Evolutionary conservation across 495 filamentous ascomycete species (phyloP), one percentile per base, ranked within the genome.

Genomic region (Hamigera avellanea): DNA sequence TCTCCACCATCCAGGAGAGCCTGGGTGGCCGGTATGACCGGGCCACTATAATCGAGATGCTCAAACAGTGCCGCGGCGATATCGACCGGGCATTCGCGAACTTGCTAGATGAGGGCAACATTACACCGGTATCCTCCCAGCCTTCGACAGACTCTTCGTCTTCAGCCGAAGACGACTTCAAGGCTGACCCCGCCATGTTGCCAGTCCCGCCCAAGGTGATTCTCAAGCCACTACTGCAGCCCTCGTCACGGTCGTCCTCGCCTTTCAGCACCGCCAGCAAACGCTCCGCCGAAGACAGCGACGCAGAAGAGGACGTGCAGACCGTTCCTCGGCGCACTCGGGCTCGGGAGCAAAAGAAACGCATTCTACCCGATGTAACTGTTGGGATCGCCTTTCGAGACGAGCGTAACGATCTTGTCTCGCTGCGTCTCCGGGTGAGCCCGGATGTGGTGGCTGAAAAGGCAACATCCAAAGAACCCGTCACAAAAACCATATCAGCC

Each of bases 31-130:
- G 67, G 18, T 67, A 64, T 15, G 67, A 75, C 42, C 65, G 68
- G 10, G 62, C 51, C 5, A 63, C 67, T 14, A 75, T 82, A 34
- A 60, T 69, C 12, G 67, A 73, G 40, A 67, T 69, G 37, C 60
- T 83, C 15, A 64, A 79, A 40, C 63, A 74, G 40, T 72, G 64
- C 29, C 72, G 71, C 26, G 76, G 79, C 17, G 69, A 78, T 49
- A 59, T 81, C 21, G 64, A 80, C 45, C 50, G 58, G 12, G 71
- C 77, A 10, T 76, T 81, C 28, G 64, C 64, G 8, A 70, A 67
- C 36, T 51, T 84, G 8, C 48, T 81, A 3, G 73, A 73, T 12
- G 59, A 64, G 8, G 61, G 71, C 25, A 54, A 61, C 14, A 58
- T 55, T 17, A 49, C 55, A 13, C 56, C 61, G 21, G 14, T 15